Percentiles rank a stretch among this genome's conserved stretches.
These are phyloP conservation scores for Cytospora chrysosperma DNA, from an alignment of 2,329 filamentous ascomycete genomes.

Conservation along the genomic window DNA sequence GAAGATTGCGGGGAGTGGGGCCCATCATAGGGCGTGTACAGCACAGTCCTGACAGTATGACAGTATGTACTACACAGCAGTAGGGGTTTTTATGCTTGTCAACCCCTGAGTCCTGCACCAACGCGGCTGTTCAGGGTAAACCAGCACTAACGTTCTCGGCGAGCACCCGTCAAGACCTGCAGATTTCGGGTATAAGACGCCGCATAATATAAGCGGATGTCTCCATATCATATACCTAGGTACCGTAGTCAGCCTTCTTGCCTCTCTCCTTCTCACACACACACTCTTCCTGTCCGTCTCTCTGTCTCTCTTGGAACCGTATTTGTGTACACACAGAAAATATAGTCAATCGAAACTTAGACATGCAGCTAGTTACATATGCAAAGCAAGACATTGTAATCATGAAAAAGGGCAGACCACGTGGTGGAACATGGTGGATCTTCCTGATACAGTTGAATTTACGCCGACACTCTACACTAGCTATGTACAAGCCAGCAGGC, in stretches of 20 bases:
- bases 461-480: not conserved
- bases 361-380: slow-evolving; percentile 15
- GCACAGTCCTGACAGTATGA: no score
- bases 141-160: not conserved
- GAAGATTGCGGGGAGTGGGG: slow-evolving; percentile 16
- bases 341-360: not conserved
- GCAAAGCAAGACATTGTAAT: slow-evolving; percentile 14
- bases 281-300: no score
- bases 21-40: slow-evolving; percentile 5
- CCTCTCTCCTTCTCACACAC: no score
- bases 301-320: no score
- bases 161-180: not conserved
- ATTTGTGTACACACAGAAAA: no score
- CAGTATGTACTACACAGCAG: no score
- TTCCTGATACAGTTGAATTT: not conserved
- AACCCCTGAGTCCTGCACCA: not conserved
- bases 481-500: not conserved
- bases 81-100: not conserved
- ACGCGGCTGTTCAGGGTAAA: not conserved
- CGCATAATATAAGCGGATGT: not conserved
- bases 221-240: no score
- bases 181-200: not conserved
- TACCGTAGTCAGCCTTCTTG: not conserved
- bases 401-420: slow-evolving; percentile 11
- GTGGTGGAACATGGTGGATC: slow-evolving; percentile 11